These are phyloP conservation scores for Pyricularia grisea DNA, from an alignment of 2,329 filamentous ascomycete genomes.

Conservation along the genomic window DNA sequence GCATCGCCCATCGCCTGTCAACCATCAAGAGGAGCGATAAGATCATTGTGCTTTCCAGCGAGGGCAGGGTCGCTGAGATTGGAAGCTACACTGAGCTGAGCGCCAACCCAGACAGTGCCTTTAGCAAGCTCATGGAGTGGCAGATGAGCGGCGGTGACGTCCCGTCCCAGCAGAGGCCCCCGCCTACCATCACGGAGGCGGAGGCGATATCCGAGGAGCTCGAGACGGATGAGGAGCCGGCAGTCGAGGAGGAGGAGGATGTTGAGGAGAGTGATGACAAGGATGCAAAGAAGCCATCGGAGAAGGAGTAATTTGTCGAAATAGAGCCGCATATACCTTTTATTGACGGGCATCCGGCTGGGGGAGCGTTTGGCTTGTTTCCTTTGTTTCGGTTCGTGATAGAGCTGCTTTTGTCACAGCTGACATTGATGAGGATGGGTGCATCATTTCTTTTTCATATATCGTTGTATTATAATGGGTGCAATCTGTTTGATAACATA, in stretches of 20 bases:
- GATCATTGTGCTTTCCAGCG: constrained; percentile 81
- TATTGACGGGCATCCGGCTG: not conserved
- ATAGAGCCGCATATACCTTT: not conserved
- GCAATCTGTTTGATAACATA: not conserved
- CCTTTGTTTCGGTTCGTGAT: not conserved
- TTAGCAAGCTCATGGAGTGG: constrained; percentile 97
- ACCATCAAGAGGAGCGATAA: constrained; percentile 94
- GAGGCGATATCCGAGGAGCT: constrained; percentile 43
- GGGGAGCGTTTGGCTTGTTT: not conserved
- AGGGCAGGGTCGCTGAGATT: constrained; percentile 85
- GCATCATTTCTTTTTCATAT: not conserved
- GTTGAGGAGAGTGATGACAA: constrained; percentile 11
- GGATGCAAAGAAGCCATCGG: not conserved
- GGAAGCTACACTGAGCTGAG: constrained; percentile 75
- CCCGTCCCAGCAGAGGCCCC: constrained; percentile 21
- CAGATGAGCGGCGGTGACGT: constrained; percentile 82
- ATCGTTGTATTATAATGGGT: not conserved
- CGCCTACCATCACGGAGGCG: constrained; percentile 32
- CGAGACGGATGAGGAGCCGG: constrained; percentile 27
- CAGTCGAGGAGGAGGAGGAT: constrained; percentile 14
- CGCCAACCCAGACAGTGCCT: constrained; percentile 66
- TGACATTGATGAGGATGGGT: not conserved
- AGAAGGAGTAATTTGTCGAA: not conserved
- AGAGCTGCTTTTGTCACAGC: not conserved
- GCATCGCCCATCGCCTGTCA: constrained; percentile 88